Evolutionary conservation across 129 eudicot genomes (phyloP), one percentile per base, ranked within the genome.

Genomic region (Helianthus tuberosus): DNA sequence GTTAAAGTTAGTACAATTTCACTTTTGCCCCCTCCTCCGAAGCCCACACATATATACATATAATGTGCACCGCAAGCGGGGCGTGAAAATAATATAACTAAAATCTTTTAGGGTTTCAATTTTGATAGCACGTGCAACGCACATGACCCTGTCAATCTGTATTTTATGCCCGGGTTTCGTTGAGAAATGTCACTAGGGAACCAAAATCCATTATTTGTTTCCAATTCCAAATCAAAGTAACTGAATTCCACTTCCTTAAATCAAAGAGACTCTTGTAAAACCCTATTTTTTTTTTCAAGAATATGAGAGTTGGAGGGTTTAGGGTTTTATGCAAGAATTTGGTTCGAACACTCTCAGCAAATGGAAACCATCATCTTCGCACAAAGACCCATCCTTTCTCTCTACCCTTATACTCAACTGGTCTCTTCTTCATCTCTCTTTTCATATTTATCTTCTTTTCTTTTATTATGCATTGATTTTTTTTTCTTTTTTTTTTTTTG

Each of bases 311-410:
- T 65, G 65, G 59, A 3, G 65, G 4, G 32, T 59, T 59, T 59
- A 78, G 79, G 79, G 55, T 68, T 69, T 53, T 75, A 10, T 64
- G 73, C 75, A 65, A 75, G 39, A 66, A 66, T 50, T 48, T 76
- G 55, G 25, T 39, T 66, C 79, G 53, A 2, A 20, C 79, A 27
- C 41, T 67, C 14, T 75, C 71, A 49, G 43, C 14, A 64, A 55
- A 54, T 79, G 61, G 53, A 46, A 64, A 23, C 35, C 48, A 43
- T 25, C 66, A 71, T 61, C 61, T 62, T 62, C 72, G 25, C 14
- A 38, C 66, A 27, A 80, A 64, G 27, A 71, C 49, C 57, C 12
- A 51, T 52, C 41, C 36, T 43, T 25, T 55, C 58, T 73, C 60
- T 13, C 23, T 3, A 14, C 29, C 23, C 35, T 46, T 32, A 13